Evolutionary conservation across 2,329 filamentous ascomycete genomes (phyloP), one percentile per base, ranked within the genome.

Genomic region (Trichoderma pleuroti): DNA sequence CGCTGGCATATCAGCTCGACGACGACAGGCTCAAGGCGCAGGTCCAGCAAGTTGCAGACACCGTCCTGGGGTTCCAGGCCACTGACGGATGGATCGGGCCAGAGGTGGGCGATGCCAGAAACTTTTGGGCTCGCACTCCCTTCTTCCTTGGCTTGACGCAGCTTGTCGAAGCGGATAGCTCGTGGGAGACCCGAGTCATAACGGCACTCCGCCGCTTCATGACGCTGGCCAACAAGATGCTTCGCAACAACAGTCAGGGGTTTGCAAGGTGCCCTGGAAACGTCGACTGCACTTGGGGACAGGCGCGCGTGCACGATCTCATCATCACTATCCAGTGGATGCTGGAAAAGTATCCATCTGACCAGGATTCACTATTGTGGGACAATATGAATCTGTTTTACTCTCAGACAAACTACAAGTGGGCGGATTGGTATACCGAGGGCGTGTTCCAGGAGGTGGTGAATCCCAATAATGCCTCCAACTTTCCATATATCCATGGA

Each of bases 51-150:
- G 73, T 76, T 14, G 86, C 39, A 76, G 79, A 82, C 30, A 82
- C 81, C 63, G 81, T 87, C 0, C 77, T 89, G 30, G 76, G 77
- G 3, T 77, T 80, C 26, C 82, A 83, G 63, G 72, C 74, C 8
- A 65, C 72, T 0, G 86, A 89, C 76, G 87, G 87, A 24, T 89
- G 86, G 87, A 77, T 89, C n/a, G 86, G 79, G 16, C 78, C 78
- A 9, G 79, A 80, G 65, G 73, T 74, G 5, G 73, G 74, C 1
- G 74, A 71, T 4, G 62, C 72, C 56, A 72, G 78, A 7, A 78
- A 77, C 67, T 76, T 80, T 61, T 80, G 78, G 79, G 78, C 76
- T 0, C 76, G 79, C 2, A 75, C 74, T 4, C 79, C 78, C 2
- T 75, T 80, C 12, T 75, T 80, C 52, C 73, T 80, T 3, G 79